Base-by-base conservation (phyloP, 1,284 basidiomycete genomes). In the Boletus calvinii region DNA sequence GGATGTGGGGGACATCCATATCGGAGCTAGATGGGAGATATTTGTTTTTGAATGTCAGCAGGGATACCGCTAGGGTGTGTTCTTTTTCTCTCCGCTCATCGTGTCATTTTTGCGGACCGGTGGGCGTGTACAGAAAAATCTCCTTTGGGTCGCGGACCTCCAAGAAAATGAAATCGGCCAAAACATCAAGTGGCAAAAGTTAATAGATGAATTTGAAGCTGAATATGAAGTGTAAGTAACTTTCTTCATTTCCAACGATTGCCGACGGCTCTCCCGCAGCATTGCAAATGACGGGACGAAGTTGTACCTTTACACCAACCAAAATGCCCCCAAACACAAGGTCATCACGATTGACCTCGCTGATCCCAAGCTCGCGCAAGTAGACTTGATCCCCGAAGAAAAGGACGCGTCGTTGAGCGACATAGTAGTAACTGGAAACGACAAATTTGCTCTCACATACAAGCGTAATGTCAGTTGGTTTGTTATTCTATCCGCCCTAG, bases 131-230 rank as follows among this genome's bases (percentile, higher is more conserved):
- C 59, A 90, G 86, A 84, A 84, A 79, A 84, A 87, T 62, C 66
- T 82, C n/a, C 66, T 90, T 1, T 91, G 88, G 87, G 74, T 90
- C 37, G 78, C 85, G 2, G 84, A 90, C 61, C 71, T 90, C 10
- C 64, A 79, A 42, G 71, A 78, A 47, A 76, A 80, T 50, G 70
- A 76, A 48, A 84, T 90, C 17, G 79, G 79, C 6, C 75, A 75
- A 40, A 76, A 86, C 56, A 79, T 91, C 62, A 74, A 79, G 56
- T 91, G 87, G 87, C 74, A 77, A 53, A 90, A 87, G 66, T 56
- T 91, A 20, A 71, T 87, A 34, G 68, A 88, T 62, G 75, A 81
- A 12, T 90, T 80, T 60, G 79, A 83, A 15, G 79, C 82, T 2
- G 76, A 80, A 62, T 89, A 85, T 60, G 67, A 72, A 15, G 70